Evolutionary conservation across 148 eudicot species (phyloP), one percentile per base, ranked within the genome.

Genomic region (Chenopodium berlandieri): DNA sequence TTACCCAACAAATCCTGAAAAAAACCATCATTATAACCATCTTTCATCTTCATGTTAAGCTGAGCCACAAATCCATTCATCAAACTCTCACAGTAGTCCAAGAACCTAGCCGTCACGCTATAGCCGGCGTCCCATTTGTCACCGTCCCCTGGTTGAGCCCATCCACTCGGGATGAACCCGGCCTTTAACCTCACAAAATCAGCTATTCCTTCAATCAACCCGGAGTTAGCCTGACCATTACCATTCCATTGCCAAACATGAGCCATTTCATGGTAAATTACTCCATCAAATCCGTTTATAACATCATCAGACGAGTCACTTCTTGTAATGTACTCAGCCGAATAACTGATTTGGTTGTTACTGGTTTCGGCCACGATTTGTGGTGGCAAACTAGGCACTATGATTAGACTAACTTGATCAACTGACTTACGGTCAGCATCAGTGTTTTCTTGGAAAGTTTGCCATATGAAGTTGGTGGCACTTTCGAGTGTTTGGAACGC

Each of bases 201-300:
- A 13, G 91, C 92, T 32, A 90, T 84, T 8, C 91, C 91, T 70
- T 89, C 91, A 7, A 83, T 86, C 20, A 89, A 82, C 16, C 88
- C 81, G 9, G 84, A 31, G 32, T 69, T 69, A 31, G 82, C 86
- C 14, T 78, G 82, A 13, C 86, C 85, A 2, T 82, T 87, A 13
- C 90, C 90, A 44, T 84, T 44, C 89, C 89, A 86, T 71, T 86
- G 93, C 90, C 87, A 91, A 4, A 88, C 79, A 64, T 90, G 90
- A 1, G 90, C 79, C 89, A 88, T 83, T 75, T 90, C 90, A 67
- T 90, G 93, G 81, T 80, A 89, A 32, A 88, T 27, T 7, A 88
- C 83, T 7, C 88, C 87, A 3, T 83, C 72, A 63, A 90, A 65
- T 62, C 79, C 89, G 3, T 13, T 78, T 77, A 71, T 87, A 17